Evolutionary conservation across 345 rosid genomes (phyloP).

Genomic region (Bruguiera gymnorhiza): DNA sequence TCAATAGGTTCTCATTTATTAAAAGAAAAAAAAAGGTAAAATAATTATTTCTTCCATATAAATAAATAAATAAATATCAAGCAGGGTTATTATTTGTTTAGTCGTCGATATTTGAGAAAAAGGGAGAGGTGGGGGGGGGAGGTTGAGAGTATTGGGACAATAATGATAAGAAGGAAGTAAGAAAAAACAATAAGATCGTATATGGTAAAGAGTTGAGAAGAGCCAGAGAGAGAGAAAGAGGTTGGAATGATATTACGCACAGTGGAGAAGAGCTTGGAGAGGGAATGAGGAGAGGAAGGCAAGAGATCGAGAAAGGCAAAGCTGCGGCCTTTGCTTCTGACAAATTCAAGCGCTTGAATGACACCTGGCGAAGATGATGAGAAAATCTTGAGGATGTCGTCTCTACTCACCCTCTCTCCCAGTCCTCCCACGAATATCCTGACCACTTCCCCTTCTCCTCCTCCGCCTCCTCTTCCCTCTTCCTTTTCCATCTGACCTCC

Average conservation of each 20-base stretch:
- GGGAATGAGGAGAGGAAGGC: slow-evolving; percentile 55
- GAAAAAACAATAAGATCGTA: too few relatives aligned
- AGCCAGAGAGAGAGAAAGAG: not conserved
- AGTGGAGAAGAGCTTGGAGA: slow-evolving; percentile 73
- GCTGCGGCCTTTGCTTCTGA: slow-evolving; percentile 84
- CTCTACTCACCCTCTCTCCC: slow-evolving; percentile 61
- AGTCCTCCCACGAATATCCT: slow-evolving; percentile 79
- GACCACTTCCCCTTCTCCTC: slow-evolving; percentile 9
- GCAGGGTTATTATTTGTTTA: too few relatives aligned
- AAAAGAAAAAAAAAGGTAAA: too few relatives aligned
- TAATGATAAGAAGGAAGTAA: too few relatives aligned
- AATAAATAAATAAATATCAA: too few relatives aligned
- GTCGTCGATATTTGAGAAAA: too few relatives aligned
- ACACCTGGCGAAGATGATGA: slow-evolving; percentile 47
- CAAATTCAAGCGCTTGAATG: slow-evolving; percentile 49
- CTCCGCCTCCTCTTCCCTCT: not conserved
- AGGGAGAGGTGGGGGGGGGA: too few relatives aligned
- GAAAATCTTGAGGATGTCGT: slow-evolving; percentile 58
- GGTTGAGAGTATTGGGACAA: too few relatives aligned
- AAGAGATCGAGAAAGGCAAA: slow-evolving; percentile 77
- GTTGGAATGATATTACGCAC: slow-evolving; percentile 20
- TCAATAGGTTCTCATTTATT: too few relatives aligned
- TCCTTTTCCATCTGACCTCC: not conserved
- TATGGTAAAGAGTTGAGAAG: too few relatives aligned
- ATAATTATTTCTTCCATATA: too few relatives aligned